These are phyloP conservation scores for Macrocybe gigantea DNA, from an alignment of 768 basidiomycete genomes.

Conservation along the genomic window DNA sequence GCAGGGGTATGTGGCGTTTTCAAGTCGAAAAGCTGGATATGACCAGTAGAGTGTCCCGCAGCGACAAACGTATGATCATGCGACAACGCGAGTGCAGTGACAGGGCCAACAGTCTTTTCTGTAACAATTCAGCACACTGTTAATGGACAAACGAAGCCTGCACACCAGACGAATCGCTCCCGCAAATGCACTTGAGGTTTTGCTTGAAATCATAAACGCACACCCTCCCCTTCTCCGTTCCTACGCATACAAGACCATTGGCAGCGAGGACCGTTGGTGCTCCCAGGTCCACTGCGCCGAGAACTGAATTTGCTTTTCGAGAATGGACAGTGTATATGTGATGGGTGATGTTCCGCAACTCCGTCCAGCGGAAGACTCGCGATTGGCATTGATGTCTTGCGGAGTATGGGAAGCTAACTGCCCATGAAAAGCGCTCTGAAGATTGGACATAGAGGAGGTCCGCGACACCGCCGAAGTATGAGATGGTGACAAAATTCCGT, in stretches of 20 bases:
- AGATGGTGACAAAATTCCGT: slow-evolving; percentile 48
- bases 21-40: slow-evolving; percentile 84
- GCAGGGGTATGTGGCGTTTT: slow-evolving; percentile 62
- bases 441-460: slow-evolving; percentile 47
- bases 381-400: slow-evolving; percentile 16
- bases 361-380: slow-evolving; percentile 77
- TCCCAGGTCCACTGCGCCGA: slow-evolving; percentile 54
- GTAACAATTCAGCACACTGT: slow-evolving; percentile 14
- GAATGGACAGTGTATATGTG: slow-evolving; percentile 49
- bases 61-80: slow-evolving; percentile 93
- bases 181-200: slow-evolving; percentile 73
- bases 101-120: slow-evolving; percentile 64
- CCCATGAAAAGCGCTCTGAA: too few relatives aligned
- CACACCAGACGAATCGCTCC: slow-evolving; percentile 60
- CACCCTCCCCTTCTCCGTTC: slow-evolving; percentile 73
- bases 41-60: slow-evolving; percentile 78
- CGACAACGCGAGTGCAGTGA: slow-evolving; percentile 87
- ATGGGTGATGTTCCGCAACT: slow-evolving; percentile 51
- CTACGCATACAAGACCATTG: slow-evolving; percentile 86
- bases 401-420: background rate
- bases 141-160: slow-evolving; percentile 2
- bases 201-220: slow-evolving; percentile 91
- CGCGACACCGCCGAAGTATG: slow-evolving; percentile 70
- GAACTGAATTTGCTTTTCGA: slow-evolving; percentile 55
- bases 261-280: slow-evolving; percentile 77